A percentile compares a stretch with the other conserved stretches of the same genome.
phyloP scores from a whole-genome alignment of 805 yeast genomes.

The Barnettozyma sp. region DNA sequence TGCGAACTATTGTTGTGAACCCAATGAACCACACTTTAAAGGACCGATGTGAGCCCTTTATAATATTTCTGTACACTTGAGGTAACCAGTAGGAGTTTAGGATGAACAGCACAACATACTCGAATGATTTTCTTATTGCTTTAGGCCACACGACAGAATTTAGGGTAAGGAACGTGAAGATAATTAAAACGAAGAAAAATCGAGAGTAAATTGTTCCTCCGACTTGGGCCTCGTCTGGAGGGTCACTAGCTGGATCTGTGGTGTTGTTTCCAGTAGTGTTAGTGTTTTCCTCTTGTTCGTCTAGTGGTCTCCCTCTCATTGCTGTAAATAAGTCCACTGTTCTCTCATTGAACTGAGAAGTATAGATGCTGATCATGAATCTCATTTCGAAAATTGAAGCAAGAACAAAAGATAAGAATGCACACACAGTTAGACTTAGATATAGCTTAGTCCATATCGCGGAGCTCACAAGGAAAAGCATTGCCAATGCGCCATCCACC shows the following conservation, averaged over 20 bases:
- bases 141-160: slow-evolving; percentile 61
- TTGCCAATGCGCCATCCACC: slow-evolving; percentile 63
- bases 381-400: slow-evolving; percentile 72
- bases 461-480: slow-evolving; percentile 54
- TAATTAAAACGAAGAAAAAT: slow-evolving; percentile 46
- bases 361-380: slow-evolving; percentile 57
- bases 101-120: slow-evolving; percentile 42
- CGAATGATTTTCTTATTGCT: slow-evolving; percentile 46
- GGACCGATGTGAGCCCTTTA: slow-evolving; percentile 60
- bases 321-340: slow-evolving; percentile 60
- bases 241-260: slow-evolving; percentile 18
- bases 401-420: slow-evolving; percentile 61
- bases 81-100: slow-evolving; percentile 82
- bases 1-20: slow-evolving; percentile 56
- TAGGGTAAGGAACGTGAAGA: slow-evolving; percentile 48
- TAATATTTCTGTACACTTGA: slow-evolving; percentile 71
- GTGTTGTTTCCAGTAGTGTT: slow-evolving; percentile 14
- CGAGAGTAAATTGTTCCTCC: slow-evolving; percentile 53
- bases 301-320: slow-evolving; percentile 51
- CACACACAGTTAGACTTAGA: slow-evolving; percentile 60
- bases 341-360: slow-evolving; percentile 68
- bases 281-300: slow-evolving; percentile 23
- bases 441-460: slow-evolving; percentile 50
- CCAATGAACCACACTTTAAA: slow-evolving; percentile 71
- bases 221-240: slow-evolving; percentile 45